Base-by-base conservation (phyloP, 345 rosid species). In the Lumnitzera littorea region DNA sequence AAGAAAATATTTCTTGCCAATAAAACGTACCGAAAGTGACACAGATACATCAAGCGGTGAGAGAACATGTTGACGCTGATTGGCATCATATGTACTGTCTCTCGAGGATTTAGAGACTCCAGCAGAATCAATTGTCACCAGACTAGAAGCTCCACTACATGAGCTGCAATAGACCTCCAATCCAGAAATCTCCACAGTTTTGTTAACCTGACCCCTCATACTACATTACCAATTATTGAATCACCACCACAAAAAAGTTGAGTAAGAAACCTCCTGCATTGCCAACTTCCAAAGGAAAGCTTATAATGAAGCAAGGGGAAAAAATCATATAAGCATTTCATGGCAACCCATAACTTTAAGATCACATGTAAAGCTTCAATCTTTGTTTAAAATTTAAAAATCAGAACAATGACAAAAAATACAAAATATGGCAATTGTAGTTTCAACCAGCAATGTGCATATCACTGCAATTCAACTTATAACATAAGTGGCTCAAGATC, bases 141-240 rank as follows among this genome's bases (percentile, higher is more conserved):
- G 74, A 65, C 81, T 72, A 41, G 31, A 55, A 74, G 59, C 64
- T 62, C 69, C 83, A 52, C 80, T 64, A 65, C 61, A 70, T 48
- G 75, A 72, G 72, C 76, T 68, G 72, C 90, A 91, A 80, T 85
- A 89, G 67, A 89, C 72, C 73, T 76, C 95, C 75, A 91, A 69
- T 61, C 78, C 96, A 72, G 76, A 74, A 69, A 86, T 71, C 74
- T 87, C 86, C 52, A 79, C 80, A 48, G 61, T 74, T 82, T 87
- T 85, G 78, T 79, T 79, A 58, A 80, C 95, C 77, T 84, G 89
- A 29, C 84, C 90, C 71, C 75, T 75, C 67, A 72, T 80, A 72
- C 78, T 62, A 51, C 50, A 65, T 51, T 36, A 50, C 55, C 31
- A 46, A 56, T 16, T 41, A 29, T 7, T 61, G 43, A 52, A 50